Conservation (phyloP, 495 filamentous ascomycete species). For the Penicillium fimorum region DNA sequence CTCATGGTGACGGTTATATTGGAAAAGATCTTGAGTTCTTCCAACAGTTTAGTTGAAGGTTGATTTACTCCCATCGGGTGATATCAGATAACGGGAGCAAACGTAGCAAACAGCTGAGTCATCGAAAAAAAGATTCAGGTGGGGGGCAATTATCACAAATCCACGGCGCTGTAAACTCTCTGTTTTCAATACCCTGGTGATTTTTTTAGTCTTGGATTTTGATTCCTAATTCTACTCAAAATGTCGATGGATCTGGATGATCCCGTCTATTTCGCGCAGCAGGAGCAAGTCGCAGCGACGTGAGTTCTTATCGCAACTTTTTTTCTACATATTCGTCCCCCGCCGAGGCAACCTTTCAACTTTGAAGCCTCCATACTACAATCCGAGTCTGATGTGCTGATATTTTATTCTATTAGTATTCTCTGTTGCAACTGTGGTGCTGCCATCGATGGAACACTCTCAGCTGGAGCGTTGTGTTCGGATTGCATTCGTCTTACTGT, state of each 20-base stretch:
- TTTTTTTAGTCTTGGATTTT: slow-evolving; percentile 10
- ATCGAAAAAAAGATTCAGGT: slow-evolving; percentile 25
- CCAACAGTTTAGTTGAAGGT: background rate
- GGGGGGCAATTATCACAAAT: slow-evolving; percentile 34
- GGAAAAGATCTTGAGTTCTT: slow-evolving; percentile 1
- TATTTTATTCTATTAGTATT: slow-evolving; percentile 53
- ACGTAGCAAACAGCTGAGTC: slow-evolving; percentile 31
- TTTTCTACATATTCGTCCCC: slow-evolving; percentile 4
- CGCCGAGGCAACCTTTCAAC: no score
- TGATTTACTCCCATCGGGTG: background rate
- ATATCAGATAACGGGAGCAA: slow-evolving; percentile 23
- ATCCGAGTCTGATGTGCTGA: background rate
- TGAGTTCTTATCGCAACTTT: slow-evolving; percentile 38
- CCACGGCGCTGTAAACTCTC: slow-evolving; percentile 8
- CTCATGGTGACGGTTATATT: slow-evolving; percentile 30
- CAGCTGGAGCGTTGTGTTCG: slow-evolving; percentile 84
- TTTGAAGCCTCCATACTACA: no score
- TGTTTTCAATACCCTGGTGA: slow-evolving; percentile 3
- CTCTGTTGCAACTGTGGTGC: slow-evolving; percentile 94
- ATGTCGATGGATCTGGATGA: slow-evolving; percentile 75
- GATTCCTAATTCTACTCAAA: slow-evolving; percentile 16
- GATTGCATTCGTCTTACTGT: slow-evolving; percentile 92
- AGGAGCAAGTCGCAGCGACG: slow-evolving; percentile 58
- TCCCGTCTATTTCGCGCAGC: slow-evolving; percentile 53
- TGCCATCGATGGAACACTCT: slow-evolving; percentile 85